A percentile compares a stretch with the other conserved stretches of the same genome.
Conservation (phyloP, 1,139 yeast genomes). For the Pichia sp. region DNA sequence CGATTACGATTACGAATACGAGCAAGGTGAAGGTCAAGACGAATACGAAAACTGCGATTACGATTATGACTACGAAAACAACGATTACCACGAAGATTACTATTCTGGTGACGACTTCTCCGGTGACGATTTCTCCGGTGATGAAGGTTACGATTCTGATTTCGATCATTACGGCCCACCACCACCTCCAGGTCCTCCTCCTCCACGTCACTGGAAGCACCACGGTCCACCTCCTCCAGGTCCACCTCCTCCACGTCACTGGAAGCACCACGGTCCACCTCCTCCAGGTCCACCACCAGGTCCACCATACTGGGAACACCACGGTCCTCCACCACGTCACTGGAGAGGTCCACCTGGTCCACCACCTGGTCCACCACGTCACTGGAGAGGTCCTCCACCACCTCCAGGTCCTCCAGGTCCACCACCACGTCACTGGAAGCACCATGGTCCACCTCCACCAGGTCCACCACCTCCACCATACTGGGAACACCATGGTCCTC, state of each 20-base stretch:
- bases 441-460: constrained; percentile 2
- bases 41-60: background rate
- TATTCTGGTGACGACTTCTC: no score
- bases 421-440: background rate
- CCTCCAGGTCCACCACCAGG: background rate
- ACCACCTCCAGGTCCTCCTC: background rate
- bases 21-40: no score
- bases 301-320: background rate
- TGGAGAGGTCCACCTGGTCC: constrained; percentile 6
- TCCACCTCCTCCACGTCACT: background rate
- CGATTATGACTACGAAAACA: no score
- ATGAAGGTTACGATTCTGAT: no score
- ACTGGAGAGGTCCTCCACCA: no score
- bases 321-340: constrained; percentile 1
- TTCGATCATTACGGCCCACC: background rate
- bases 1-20: no score
- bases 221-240: background rate
- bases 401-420: no score
- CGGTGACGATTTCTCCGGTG: no score
- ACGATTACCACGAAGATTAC: no score
- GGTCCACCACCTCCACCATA: background rate
- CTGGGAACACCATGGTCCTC: no score
- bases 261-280: background rate
- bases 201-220: background rate
- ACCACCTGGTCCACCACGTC: no score